Conservation (phyloP, 768 basidiomycete genomes). For the Lactarius sanguifluus region DNA sequence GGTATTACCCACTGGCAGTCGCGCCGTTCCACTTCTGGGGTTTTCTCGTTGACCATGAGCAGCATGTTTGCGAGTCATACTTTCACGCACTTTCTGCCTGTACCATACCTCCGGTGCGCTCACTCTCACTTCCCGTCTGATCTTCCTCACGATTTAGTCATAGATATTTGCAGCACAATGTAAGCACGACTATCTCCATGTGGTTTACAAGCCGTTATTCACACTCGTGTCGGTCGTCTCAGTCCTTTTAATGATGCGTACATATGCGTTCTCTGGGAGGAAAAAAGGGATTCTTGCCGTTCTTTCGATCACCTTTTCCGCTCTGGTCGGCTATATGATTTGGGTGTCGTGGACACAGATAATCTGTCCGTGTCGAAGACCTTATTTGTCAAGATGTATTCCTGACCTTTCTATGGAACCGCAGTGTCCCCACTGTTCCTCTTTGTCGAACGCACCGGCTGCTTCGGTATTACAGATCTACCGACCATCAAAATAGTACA, state of each 20-base stretch:
- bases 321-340: slow-evolving; percentile 9
- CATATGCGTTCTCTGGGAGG: slow-evolving; percentile 26
- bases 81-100: slow-evolving; percentile 18
- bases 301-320: slow-evolving; percentile 6
- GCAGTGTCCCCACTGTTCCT: slow-evolving; percentile 15
- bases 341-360: slow-evolving; percentile 17
- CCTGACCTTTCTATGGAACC: slow-evolving; percentile 1
- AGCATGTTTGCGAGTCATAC: slow-evolving; percentile 3
- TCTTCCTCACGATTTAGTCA: not conserved
- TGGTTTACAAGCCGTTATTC: not conserved
- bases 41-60: slow-evolving; percentile 2
- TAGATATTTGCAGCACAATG: slow-evolving; percentile 22
- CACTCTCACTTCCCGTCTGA: not conserved
- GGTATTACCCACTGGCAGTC: slow-evolving; percentile 22
- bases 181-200: not conserved
- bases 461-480: slow-evolving; percentile 22
- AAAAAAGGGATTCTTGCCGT: not conserved
- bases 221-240: not conserved
- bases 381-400: not conserved
- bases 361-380: not conserved
- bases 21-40: slow-evolving; percentile 26
- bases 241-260: slow-evolving; percentile 28
- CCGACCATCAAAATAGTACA: not conserved
- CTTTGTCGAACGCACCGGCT: not conserved
- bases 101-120: slow-evolving; percentile 20